Percentiles rank a stretch among this genome's conserved stretches.
Evolutionary conservation across 2,329 filamentous ascomycete species (phyloP).

Genomic region (Knufia petricola): DNA sequence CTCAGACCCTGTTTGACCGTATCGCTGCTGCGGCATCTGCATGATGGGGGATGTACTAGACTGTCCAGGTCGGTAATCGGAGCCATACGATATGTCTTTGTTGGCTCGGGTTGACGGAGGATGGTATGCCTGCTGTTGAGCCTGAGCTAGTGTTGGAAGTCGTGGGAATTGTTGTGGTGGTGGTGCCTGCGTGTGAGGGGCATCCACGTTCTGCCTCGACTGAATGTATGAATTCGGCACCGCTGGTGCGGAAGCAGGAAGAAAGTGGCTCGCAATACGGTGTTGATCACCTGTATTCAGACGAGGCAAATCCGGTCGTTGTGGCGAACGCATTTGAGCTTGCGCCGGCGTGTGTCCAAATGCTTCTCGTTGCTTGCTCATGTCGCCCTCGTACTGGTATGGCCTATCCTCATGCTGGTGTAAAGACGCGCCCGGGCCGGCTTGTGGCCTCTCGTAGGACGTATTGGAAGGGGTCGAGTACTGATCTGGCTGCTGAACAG

Average conservation of each 20-base stretch:
- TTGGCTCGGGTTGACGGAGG: slow-evolving; percentile 8
- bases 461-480: neutral
- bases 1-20: slow-evolving; percentile 5
- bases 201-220: neutral
- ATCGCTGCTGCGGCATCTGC: slow-evolving; percentile 4
- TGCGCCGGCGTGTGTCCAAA: neutral
- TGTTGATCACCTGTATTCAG: slow-evolving; percentile 8
- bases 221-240: slow-evolving; percentile 5
- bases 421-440: neutral
- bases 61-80: too few species aligned
- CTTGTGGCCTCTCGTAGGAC: neutral
- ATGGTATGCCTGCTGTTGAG: slow-evolving; percentile 8
- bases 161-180: neutral
- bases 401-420: neutral
- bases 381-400: neutral
- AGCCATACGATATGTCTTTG: slow-evolving; percentile 9
- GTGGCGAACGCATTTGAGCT: neutral
- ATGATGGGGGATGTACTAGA: neutral
- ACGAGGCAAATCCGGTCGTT: slow-evolving; percentile 6
- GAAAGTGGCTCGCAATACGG: neutral
- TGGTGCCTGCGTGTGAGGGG: neutral
- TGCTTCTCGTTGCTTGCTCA: neutral
- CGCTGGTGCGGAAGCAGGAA: neutral
- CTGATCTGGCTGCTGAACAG: neutral
- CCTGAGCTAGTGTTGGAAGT: neutral